Base-by-base conservation (phyloP, 768 basidiomycete species). In the Mycena venus region DNA sequence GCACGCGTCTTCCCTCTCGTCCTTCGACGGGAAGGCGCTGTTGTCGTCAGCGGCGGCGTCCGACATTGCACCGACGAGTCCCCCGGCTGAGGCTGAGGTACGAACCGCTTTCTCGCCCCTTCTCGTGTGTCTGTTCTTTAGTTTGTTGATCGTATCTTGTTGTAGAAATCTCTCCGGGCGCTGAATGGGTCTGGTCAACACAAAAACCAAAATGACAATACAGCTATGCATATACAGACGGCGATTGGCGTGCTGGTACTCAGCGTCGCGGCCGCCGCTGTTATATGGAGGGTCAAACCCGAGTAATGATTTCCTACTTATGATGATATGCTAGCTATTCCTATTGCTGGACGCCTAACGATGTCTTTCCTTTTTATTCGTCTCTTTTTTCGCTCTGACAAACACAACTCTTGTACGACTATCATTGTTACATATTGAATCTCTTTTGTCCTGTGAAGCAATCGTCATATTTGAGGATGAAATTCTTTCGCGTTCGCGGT, bases 231-330 rank as follows among this genome's bases (percentile, higher is more conserved):
- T 84, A 76, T 91, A 76, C 88, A 88, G 69, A 87, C 92, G 2
- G 92, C 91, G 7, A 82, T 93, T 4, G 93, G 93, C 6, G 90
- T 94, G 10, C 80, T 94, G 21, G 87, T 95, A 5, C 82, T 95
- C 32, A 87, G 91, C 61, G 89, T 93, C 10, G 92, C 92, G 4
- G 92, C 94, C 3, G 92, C 90, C 15, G 93, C 93, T 9, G 93
- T 95, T 61, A 83, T 93, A 78, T 94, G 93, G 92, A 88, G 91
- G 74, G 91, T 93, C 32, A 91, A 90, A 63, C 79, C 75, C 51
- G 72, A 77, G 72, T 76, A 49, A 53, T 65, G 72, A 40, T 32
- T 27, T 19, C 31, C 27, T 6, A 17, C 10, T 19, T 32, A 61
- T 31, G 65, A 36, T 66, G 32, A 29, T 47, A 63, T 64, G 70